These are phyloP conservation scores for Aquilaria agallochum DNA, from an alignment of 441 rosid genomes.

Conservation along the genomic window DNA sequence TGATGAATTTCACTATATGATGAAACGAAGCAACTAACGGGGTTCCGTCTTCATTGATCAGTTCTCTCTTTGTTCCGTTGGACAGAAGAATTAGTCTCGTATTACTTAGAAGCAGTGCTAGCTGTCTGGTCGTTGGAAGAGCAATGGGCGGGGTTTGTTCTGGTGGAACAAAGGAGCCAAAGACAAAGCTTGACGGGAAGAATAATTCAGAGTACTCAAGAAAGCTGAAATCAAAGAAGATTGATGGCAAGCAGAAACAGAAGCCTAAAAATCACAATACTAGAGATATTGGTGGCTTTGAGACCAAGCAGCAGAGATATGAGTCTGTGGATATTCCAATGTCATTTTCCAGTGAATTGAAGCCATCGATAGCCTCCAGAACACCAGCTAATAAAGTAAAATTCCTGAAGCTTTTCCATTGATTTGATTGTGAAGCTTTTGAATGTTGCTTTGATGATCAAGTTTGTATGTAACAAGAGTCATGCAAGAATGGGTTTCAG, in stretches of 20 bases:
- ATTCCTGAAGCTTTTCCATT: too few relatives aligned
- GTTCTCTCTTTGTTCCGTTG: too few relatives aligned
- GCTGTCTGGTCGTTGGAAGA: neutral
- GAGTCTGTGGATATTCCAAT: slow-evolving; percentile 30
- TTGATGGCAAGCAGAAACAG: slow-evolving; percentile 30
- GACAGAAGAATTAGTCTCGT: too few relatives aligned
- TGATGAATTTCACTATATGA: too few relatives aligned
- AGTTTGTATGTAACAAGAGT: too few relatives aligned
- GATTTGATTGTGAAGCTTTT: too few relatives aligned
- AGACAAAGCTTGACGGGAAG: slow-evolving; percentile 26
- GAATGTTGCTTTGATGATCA: too few relatives aligned
- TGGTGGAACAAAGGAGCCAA: slow-evolving; percentile 31
- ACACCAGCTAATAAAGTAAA: slow-evolving; percentile 44
- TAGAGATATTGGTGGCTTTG: slow-evolving; percentile 22
- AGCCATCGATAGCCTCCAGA: slow-evolving; percentile 42
- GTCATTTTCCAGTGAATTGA: slow-evolving; percentile 58
- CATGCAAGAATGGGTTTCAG: too few relatives aligned
- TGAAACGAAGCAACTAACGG: too few relatives aligned
- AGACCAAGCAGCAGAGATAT: slow-evolving; percentile 22
- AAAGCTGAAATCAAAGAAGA: slow-evolving; percentile 43
- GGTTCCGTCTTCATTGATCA: too few relatives aligned
- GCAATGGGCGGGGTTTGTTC: slow-evolving; percentile 80
- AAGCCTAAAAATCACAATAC: slow-evolving; percentile 18
- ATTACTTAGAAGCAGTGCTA: too few relatives aligned
- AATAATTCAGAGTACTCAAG: slow-evolving; percentile 35